These are phyloP conservation scores for Hibiscus trionum DNA, from an alignment of 345 rosid species.

Conservation along the genomic window DNA sequence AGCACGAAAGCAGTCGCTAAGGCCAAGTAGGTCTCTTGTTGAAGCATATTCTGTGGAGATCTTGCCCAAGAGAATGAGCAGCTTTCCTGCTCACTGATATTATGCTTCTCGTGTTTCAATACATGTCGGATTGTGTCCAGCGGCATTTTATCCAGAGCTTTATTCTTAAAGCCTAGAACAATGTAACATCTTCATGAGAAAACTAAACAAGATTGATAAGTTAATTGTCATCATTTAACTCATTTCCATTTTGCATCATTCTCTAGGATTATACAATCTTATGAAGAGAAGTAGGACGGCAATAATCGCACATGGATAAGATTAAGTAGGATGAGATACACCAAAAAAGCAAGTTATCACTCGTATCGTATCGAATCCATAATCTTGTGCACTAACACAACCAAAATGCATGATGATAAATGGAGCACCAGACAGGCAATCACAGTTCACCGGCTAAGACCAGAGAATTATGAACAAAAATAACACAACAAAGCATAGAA, in stretches of 20 bases:
- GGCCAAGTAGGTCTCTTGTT: constrained; percentile 72
- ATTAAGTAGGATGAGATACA: not conserved
- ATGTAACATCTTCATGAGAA: not conserved
- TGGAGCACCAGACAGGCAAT: not conserved
- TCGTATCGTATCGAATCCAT: not conserved
- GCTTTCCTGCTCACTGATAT: constrained; percentile 50
- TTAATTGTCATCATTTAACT: too few species aligned
- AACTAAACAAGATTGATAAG: too few species aligned
- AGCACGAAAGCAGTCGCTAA: constrained; percentile 69
- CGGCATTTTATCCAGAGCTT: constrained; percentile 30
- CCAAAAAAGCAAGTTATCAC: not conserved
- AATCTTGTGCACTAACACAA: not conserved
- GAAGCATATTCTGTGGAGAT: constrained; percentile 83
- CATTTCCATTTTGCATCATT: too few species aligned
- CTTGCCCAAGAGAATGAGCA: constrained; percentile 96
- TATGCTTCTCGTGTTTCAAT: constrained; percentile 44
- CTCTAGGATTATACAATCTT: not conserved
- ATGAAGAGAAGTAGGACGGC: not conserved
- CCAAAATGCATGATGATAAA: not conserved
- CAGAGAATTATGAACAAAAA: not conserved
- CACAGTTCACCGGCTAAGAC: not conserved
- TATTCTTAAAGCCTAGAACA: constrained; percentile 43
- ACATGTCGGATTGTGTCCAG: constrained; percentile 27
- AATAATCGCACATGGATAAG: not conserved
- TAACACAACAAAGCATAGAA: not conserved